phyloP scores from a whole-genome alignment of 106 monocot genomes.

The Dendrobium huoshanense region DNA sequence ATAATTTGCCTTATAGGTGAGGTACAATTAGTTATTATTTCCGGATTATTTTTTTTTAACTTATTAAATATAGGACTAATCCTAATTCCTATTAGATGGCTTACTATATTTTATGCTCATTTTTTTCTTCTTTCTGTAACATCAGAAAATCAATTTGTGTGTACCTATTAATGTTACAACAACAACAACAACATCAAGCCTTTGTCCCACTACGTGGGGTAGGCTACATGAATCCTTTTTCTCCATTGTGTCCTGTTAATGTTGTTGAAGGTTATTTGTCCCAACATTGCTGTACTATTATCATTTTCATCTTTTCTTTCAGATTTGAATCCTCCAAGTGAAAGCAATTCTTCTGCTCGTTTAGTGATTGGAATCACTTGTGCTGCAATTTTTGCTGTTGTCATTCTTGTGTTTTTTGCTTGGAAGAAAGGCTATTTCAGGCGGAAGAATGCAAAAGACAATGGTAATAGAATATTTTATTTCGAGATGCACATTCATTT shows the following conservation, averaged over 20 bases:
- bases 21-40: background rate
- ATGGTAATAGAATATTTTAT: background rate
- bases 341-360: background rate
- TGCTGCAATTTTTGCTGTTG: background rate
- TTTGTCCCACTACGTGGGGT: no score
- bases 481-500: background rate
- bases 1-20: background rate
- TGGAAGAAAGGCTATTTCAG: slow-evolving; percentile 12
- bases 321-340: slow-evolving; percentile 9
- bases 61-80: background rate
- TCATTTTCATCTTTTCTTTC: background rate
- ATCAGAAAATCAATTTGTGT: background rate
- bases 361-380: background rate
- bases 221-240: no score
- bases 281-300: background rate
- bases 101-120: background rate
- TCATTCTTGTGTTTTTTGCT: slow-evolving; percentile 2
- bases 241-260: background rate
- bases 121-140: background rate
- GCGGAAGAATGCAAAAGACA: background rate
- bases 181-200: no score
- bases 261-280: background rate
- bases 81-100: background rate
- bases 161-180: background rate
- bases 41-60: background rate